Percentiles rank a stretch among this genome's conserved stretches.
Evolutionary conservation across 2,329 filamentous ascomycete species (phyloP).

Genomic region (Xylaria sp.): DNA sequence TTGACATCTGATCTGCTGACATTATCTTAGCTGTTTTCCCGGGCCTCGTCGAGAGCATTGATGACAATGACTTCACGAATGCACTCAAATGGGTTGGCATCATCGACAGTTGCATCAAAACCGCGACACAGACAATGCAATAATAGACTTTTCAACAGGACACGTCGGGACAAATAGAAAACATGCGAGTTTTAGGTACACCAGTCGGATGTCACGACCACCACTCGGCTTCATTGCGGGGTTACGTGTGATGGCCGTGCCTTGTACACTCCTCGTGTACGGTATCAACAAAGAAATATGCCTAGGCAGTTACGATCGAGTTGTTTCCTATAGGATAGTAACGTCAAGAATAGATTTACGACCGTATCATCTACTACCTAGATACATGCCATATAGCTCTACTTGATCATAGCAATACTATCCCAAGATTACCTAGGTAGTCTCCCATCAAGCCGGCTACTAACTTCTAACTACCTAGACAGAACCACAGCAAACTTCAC

Average conservation of each 20-base stretch:
- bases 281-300: neutral
- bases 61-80: constrained; percentile 67
- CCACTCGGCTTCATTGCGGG: neutral
- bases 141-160: neutral
- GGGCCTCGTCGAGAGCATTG: constrained; percentile 71
- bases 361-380: neutral
- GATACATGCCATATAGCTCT: neutral
- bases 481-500: neutral
- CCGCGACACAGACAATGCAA: constrained; percentile 57
- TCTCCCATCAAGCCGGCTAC: neutral
- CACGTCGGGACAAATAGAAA: neutral
- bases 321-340: neutral
- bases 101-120: constrained; percentile 62
- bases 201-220: neutral
- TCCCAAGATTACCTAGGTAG: neutral
- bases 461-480: neutral
- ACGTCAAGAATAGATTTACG: neutral
- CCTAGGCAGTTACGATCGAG: neutral
- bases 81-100: constrained; percentile 70
- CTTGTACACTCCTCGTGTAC: neutral
- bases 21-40: constrained; percentile 66
- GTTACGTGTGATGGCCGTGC: neutral
- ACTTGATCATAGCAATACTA: neutral
- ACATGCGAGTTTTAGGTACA: neutral
- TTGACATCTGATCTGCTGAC: constrained; percentile 7